These are phyloP conservation scores for Suillus plorans DNA, from an alignment of 768 basidiomycete species.

Conservation along the genomic window DNA sequence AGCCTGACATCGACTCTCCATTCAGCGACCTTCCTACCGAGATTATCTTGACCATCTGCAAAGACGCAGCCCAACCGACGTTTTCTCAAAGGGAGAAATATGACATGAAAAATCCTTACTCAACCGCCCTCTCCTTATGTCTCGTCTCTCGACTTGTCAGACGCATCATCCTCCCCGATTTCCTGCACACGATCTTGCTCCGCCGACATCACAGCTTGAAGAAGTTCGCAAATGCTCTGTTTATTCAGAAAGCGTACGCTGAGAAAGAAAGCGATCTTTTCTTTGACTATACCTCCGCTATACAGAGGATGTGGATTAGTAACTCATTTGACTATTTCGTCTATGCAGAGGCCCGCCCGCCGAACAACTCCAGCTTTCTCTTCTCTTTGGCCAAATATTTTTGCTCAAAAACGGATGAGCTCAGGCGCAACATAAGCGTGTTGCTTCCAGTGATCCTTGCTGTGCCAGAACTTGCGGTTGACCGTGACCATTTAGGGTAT, in stretches of 20 bases:
- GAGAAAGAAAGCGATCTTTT: too few relatives aligned
- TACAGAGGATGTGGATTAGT: not conserved
- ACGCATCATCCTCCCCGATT: constrained; percentile 16
- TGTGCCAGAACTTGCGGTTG: not conserved
- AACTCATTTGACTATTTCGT: too few relatives aligned
- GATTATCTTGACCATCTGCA: constrained; percentile 34
- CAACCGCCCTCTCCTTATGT: constrained; percentile 31
- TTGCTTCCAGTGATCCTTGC: not conserved
- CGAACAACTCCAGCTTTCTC: too few relatives aligned
- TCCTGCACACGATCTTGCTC: constrained; percentile 22
- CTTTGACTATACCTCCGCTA: too few relatives aligned
- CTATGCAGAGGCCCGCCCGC: too few relatives aligned
- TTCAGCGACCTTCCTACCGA: constrained; percentile 34
- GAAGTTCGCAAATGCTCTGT: too few relatives aligned
- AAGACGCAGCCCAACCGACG: constrained; percentile 28
- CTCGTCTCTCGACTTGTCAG: constrained; percentile 34
- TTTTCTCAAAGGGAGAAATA: not conserved
- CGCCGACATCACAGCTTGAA: too few relatives aligned
- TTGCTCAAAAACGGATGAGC: too few relatives aligned
- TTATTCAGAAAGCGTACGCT: too few relatives aligned
- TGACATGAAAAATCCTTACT: constrained; percentile 7
- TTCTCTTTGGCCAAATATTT: too few relatives aligned
- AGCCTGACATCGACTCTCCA: too few relatives aligned
- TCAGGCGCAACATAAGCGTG: not conserved
- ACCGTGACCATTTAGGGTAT: not conserved